A percentile compares a stretch with the other conserved stretches of the same genome.
Evolutionary conservation across 2,329 filamentous ascomycete species (phyloP).

Genomic region (Aspergillus ochraceoroseus): DNA sequence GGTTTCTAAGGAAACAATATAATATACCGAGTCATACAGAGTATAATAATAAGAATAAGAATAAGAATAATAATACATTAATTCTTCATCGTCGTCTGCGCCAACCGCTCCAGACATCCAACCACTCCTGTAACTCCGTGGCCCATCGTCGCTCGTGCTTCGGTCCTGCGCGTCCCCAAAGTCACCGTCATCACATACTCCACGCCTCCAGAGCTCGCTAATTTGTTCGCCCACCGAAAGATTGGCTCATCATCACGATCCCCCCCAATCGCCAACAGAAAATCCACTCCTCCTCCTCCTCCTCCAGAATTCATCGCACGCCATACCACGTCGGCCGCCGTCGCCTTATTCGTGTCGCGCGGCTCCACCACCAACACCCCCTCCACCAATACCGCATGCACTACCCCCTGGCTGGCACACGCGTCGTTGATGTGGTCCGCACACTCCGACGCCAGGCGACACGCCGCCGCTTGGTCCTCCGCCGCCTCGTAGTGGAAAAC

Average conservation of each 20-base stretch:
- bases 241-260: conserved; percentile 90
- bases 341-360: conserved; percentile 79
- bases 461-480: conserved; percentile 69
- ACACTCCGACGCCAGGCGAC: conserved; percentile 79
- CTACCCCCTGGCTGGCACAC: conserved; percentile 72
- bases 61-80: too few relatives aligned
- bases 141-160: conserved; percentile 77
- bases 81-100: too few relatives aligned
- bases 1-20: too few relatives aligned
- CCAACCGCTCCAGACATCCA: not conserved
- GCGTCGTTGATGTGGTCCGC: conserved; percentile 94
- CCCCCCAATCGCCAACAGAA: conserved; percentile 83
- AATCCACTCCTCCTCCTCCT: too few relatives aligned
- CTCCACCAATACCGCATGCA: conserved; percentile 77
- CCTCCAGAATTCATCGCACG: too few relatives aligned
- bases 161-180: conserved; percentile 79
- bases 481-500: conserved; percentile 85
- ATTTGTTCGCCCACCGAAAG: conserved; percentile 86
- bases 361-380: conserved; percentile 80
- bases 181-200: conserved; percentile 77
- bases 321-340: conserved; percentile 71
- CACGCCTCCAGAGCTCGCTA: conserved; percentile 57
- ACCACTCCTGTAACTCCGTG: conserved; percentile 83
- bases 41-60: too few relatives aligned
- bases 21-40: too few relatives aligned